Evolutionary conservation across 495 filamentous ascomycete species (phyloP).

Genomic region (Xylaria intraflava): DNA sequence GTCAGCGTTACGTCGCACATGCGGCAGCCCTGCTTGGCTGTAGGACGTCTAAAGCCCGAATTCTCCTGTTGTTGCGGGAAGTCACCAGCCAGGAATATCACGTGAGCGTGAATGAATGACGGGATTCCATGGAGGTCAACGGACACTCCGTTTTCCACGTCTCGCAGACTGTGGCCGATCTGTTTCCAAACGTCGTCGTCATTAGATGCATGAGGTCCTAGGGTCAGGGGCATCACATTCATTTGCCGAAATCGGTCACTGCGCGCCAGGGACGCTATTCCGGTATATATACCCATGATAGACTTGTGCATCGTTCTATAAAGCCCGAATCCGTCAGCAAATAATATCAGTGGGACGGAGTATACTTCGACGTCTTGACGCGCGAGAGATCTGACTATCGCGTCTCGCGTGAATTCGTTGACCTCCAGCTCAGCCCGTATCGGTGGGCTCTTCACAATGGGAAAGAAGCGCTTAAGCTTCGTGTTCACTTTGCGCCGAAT

Average conservation of each 20-base stretch:
- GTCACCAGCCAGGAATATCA: neutral
- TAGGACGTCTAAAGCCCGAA: neutral
- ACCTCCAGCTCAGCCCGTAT: neutral
- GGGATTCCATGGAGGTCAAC: neutral
- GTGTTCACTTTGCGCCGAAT: neutral
- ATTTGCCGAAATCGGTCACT: neutral
- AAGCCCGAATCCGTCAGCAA: conserved; percentile 5
- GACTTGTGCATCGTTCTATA: conserved; percentile 6
- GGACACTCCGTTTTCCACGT: neutral
- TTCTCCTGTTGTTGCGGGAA: conserved; percentile 3
- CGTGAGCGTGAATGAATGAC: neutral
- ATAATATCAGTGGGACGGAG: neutral
- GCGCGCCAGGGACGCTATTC: neutral
- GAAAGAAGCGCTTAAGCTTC: neutral
- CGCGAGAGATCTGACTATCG: neutral
- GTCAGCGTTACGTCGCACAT: neutral
- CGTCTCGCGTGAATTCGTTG: neutral
- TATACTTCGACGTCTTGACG: neutral
- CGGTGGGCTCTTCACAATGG: neutral
- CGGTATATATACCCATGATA: conserved; percentile 1
- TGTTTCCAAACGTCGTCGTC: neutral
- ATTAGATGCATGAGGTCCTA: conserved; percentile 1
- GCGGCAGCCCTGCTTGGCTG: conserved; percentile 4
- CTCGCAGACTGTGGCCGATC: neutral
- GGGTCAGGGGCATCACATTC: conserved; percentile 1